phyloP scores from a whole-genome alignment of 1,284 basidiomycete genomes.

The Rhizopogon hawkerae region DNA sequence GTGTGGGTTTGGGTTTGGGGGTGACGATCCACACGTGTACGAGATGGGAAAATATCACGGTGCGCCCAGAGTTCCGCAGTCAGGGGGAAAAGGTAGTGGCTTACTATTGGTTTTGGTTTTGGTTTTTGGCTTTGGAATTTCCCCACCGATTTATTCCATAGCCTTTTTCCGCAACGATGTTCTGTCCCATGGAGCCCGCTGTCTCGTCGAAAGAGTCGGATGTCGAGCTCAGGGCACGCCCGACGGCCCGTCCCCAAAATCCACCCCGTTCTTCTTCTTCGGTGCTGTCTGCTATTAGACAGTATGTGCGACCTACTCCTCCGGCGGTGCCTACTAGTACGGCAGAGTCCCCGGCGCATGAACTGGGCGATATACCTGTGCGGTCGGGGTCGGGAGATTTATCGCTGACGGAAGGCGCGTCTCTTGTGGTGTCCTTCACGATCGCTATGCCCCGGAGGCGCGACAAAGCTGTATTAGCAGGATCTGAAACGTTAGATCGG shows the following conservation, averaged over 20 bases:
- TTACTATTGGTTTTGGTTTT: not conserved
- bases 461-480: not conserved
- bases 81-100: not conserved
- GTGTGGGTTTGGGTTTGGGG: not conserved
- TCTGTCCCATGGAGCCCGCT: not conserved
- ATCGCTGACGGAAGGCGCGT: slow-evolving; percentile 12
- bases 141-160: slow-evolving; percentile 2
- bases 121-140: too few species aligned
- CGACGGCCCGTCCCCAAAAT: not conserved
- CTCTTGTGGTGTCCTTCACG: slow-evolving; percentile 32
- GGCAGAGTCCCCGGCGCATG: not conserved
- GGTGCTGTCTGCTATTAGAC: slow-evolving; percentile 6
- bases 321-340: not conserved
- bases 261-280: not conserved
- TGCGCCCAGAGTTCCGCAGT: slow-evolving; percentile 12
- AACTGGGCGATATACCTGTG: not conserved
- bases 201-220: too few species aligned
- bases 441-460: slow-evolving; percentile 34
- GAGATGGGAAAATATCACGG: slow-evolving; percentile 26
- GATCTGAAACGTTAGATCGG: slow-evolving; percentile 2
- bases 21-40: not conserved
- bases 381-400: slow-evolving; percentile 4
- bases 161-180: slow-evolving; percentile 18
- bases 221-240: too few species aligned
- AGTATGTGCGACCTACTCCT: slow-evolving; percentile 1